Evolutionary conservation across 768 basidiomycete genomes (phyloP).

Genomic region (Fistulinella prunicolor): DNA sequence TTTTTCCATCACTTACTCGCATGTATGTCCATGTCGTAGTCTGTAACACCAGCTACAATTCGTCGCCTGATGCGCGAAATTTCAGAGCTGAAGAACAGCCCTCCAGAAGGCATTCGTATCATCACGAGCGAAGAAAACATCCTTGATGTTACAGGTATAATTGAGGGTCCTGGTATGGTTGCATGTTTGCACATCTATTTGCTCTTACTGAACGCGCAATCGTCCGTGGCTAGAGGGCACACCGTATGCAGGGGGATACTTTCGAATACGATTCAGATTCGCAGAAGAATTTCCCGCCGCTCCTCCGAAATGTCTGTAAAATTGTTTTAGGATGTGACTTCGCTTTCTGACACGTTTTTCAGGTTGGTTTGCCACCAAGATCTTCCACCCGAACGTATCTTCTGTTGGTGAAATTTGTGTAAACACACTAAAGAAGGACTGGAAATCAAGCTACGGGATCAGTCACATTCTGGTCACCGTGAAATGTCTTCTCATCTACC

Average conservation of each 20-base stretch:
- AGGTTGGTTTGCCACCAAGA: conserved; percentile 93
- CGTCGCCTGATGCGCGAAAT: conserved; percentile 89
- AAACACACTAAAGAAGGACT: conserved; percentile 96
- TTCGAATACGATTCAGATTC: conserved; percentile 78
- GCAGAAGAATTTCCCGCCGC: conserved; percentile 91
- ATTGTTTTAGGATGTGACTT: neutral
- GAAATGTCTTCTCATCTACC: conserved; percentile 94
- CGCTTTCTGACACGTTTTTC: conserved; percentile 6
- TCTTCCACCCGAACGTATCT: conserved; percentile 97
- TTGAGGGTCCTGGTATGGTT: conserved; percentile 82
- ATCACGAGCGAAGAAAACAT: conserved; percentile 86
- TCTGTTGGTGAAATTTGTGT: conserved; percentile 91
- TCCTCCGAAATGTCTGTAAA: conserved; percentile 80
- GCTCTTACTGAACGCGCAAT: conserved; percentile 7
- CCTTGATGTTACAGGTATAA: conserved; percentile 81
- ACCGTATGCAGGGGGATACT: conserved; percentile 72
- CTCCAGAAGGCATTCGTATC: conserved; percentile 91
- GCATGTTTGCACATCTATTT: neutral
- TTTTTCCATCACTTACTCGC: neutral
- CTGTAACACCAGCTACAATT: conserved; percentile 54
- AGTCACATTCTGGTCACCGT: conserved; percentile 89
- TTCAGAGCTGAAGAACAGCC: conserved; percentile 71
- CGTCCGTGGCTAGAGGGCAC: conserved; percentile 47
- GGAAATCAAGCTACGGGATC: conserved; percentile 90
- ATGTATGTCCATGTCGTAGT: conserved; percentile 23